Base-by-base conservation (phyloP, 2,329 filamentous ascomycete species). In the Didymella segeticola region DNA sequence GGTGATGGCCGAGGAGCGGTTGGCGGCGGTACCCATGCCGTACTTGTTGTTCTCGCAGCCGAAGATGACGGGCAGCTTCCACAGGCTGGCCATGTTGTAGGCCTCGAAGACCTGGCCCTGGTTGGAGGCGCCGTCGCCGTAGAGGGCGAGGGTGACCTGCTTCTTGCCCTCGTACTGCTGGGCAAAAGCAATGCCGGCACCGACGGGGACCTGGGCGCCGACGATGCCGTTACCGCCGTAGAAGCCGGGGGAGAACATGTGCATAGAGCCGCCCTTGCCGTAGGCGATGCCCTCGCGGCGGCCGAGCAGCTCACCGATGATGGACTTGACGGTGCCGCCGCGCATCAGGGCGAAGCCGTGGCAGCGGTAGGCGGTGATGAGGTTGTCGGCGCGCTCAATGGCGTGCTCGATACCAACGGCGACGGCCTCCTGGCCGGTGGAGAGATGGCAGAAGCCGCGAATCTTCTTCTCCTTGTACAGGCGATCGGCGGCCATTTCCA, bases 401-500 rank as follows among this genome's bases (percentile, higher is more conserved):
- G 93, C 93, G 77, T 96, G 91, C 82, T 99, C 95, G 73, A 99
- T 98, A 76, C 95, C 95, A 68, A 93, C 88, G 55, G 95, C 92
- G 64, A 99, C 95, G 63, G 95, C 95, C 85, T 99, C 95, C 81
- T 99, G 95, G 61, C 95, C 95, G 56, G 90, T 96, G 55, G 95
- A 98, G 79, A 99, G 81, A 82, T 99, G 95, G 83, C 95, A 99
- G 89, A 99, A 99, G 82, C 95, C 95, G 71, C 95, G 90, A 71
- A 99, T 98, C 86, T 99, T 98, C 89, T 99, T 99, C 84, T 98
- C 95, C 85, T 99, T 99, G 90, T 99, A 99, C 73, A 99, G 84
- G 76, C 93, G 87, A 77, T 99, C 95, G 81, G 95, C 92, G 66
- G 93, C 93, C 93, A 99, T 96, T 82, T 99, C 95, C 95, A 99